Conservation (phyloP, 2,329 filamentous ascomycete species). For the Aureobasidium zeae region DNA sequence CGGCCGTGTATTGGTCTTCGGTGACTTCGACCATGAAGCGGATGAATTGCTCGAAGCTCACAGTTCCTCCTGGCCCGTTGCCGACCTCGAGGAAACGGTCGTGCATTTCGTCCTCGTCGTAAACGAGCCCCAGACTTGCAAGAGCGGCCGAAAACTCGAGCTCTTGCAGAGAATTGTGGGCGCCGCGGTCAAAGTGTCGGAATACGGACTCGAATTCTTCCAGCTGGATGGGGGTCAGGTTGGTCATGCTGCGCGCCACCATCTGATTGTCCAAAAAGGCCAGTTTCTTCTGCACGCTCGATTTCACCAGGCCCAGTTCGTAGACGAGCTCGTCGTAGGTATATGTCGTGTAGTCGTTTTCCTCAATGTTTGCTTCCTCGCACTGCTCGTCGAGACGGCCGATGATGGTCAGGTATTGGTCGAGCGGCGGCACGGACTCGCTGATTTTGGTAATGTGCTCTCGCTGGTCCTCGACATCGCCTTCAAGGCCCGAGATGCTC, state of each 20-base stretch:
- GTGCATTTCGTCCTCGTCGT: constrained; percentile 97
- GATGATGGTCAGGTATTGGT: constrained; percentile 83
- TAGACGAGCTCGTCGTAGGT: constrained; percentile 94
- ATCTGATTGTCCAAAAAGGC: constrained; percentile 97
- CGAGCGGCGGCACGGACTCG: constrained; percentile 77
- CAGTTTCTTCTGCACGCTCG: constrained; percentile 90
- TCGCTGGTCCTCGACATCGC: constrained; percentile 90
- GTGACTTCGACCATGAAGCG: constrained; percentile 99
- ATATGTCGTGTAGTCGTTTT: constrained; percentile 99
- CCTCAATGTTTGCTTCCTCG: constrained; percentile 93
- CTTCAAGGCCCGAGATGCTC: constrained; percentile 92
- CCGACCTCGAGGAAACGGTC: constrained; percentile 87
- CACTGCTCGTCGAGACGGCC: constrained; percentile 79
- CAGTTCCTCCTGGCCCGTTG: constrained; percentile 58
- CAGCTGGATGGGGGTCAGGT: constrained; percentile 92
- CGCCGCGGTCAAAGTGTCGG: constrained; percentile 91
- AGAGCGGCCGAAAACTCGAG: constrained; percentile 93
- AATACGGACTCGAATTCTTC: constrained; percentile 99
- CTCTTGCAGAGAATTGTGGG: constrained; percentile 81
- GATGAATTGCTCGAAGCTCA: constrained; percentile 98
- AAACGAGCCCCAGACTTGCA: constrained; percentile 89
- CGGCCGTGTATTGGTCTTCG: constrained; percentile 96
- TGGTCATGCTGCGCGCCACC: constrained; percentile 97
- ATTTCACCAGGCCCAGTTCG: constrained; percentile 82
- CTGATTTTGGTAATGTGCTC: constrained; percentile 78